A percentile compares a stretch with the other conserved stretches of the same genome.
Conservation (phyloP, 768 basidiomycete genomes). For the Mycena maculata region DNA sequence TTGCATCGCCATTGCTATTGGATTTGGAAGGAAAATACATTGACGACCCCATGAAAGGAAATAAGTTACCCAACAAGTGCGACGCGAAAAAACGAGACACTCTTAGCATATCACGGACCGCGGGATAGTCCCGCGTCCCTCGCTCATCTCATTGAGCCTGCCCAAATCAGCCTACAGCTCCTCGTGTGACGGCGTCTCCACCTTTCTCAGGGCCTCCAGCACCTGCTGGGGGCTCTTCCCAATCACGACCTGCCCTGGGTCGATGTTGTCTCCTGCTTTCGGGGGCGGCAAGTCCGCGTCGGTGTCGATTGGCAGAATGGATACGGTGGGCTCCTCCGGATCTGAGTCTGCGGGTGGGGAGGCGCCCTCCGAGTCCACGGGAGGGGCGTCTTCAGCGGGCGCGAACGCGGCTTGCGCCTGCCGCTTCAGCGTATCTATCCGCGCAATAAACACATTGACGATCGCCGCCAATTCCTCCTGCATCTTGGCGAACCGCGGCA, state of each 20-base stretch:
- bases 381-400: not conserved
- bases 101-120: no score
- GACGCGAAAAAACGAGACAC: not conserved
- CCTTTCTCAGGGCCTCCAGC: constrained; percentile 52
- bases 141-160: no score
- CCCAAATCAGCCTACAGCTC: no score
- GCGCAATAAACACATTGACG: constrained; percentile 4
- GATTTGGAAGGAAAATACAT: no score
- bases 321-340: constrained; percentile 29
- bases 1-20: no score
- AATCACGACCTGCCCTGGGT: constrained; percentile 50
- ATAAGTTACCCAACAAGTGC: constrained; percentile 13
- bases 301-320: constrained; percentile 38
- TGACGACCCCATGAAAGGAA: constrained; percentile 15
- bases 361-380: not conserved
- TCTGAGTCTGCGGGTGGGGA: no score
- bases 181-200: constrained; percentile 30
- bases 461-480: constrained; percentile 10
- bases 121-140: no score
- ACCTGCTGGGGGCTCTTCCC: constrained; percentile 59
- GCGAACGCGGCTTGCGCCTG: constrained; percentile 17
- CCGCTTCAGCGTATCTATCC: not conserved
- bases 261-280: constrained; percentile 16
- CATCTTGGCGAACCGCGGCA: constrained; percentile 2
- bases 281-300: constrained; percentile 22